Evolutionary conservation across 768 basidiomycete species (phyloP).

Genomic region (Auricularia auricula-judae): DNA sequence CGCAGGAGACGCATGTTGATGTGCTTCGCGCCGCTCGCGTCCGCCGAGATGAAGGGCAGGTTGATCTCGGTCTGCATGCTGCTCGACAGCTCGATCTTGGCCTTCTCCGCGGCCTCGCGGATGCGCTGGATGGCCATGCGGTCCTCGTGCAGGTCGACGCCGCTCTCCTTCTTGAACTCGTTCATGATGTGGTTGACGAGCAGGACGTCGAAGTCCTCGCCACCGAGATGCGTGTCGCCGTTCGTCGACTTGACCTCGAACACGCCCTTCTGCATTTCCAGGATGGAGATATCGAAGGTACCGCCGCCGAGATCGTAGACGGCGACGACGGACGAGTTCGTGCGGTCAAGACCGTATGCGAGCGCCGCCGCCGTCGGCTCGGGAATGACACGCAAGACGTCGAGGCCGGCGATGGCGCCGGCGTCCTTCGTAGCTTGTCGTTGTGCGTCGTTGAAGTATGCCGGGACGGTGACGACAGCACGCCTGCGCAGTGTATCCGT

Average conservation of each 20-base stretch:
- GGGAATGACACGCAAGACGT: conserved; percentile 97
- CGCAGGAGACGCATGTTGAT: conserved; percentile 87
- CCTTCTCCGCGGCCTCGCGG: conserved; percentile 98
- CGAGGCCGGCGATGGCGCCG: conserved; percentile 93
- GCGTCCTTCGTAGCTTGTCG: conserved; percentile 98
- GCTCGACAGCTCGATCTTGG: conserved; percentile 95
- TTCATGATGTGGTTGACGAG: conserved; percentile 77
- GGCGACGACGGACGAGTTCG: conserved; percentile 76
- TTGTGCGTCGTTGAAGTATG: conserved; percentile 99
- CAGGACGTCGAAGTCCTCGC: conserved; percentile 92
- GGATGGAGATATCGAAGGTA: conserved; percentile 98
- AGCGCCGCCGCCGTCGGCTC: conserved; percentile 98
- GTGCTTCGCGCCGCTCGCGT: conserved; percentile 90
- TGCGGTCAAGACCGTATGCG: conserved; percentile 89
- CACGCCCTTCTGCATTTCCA: conserved; percentile 99
- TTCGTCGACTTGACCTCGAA: conserved; percentile 99
- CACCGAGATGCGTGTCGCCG: conserved; percentile 96
- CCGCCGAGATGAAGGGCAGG: conserved; percentile 95
- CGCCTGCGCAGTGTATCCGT: conserved; percentile 32
- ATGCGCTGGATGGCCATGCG: conserved; percentile 98
- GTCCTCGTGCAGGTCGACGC: conserved; percentile 72
- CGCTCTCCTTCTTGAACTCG: conserved; percentile 91
- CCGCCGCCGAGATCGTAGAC: conserved; percentile 98
- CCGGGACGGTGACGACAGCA: conserved; percentile 91
- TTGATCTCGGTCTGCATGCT: conserved; percentile 95